A percentile compares a stretch with the other conserved stretches of the same genome.
phyloP scores from a whole-genome alignment of 768 basidiomycete species.

The Phaffia tasmanica region DNA sequence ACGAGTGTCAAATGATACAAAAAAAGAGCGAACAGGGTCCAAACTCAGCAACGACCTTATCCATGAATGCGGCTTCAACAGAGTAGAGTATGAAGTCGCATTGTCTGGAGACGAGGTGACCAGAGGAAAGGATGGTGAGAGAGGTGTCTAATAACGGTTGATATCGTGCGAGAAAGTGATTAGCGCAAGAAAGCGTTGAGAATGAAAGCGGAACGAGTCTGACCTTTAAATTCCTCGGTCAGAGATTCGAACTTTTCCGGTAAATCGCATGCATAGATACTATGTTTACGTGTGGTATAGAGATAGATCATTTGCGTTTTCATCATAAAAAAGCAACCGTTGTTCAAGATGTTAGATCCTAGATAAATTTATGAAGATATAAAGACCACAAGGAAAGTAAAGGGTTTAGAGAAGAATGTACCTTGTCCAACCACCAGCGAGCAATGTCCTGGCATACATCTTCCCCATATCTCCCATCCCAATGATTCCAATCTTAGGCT shows the following conservation, averaged over 20 bases:
- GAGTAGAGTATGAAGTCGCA: slow-evolving; percentile 92
- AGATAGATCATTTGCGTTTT: slow-evolving; percentile 16
- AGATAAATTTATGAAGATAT: neutral
- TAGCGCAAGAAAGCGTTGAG: neutral
- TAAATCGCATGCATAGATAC: slow-evolving; percentile 80
- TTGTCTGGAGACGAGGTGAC: slow-evolving; percentile 74
- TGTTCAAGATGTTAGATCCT: neutral
- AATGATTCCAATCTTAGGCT: slow-evolving; percentile 60
- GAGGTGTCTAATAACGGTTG: slow-evolving; percentile 46
- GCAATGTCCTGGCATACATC: slow-evolving; percentile 78
- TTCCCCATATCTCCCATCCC: slow-evolving; percentile 81
- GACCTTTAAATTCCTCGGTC: slow-evolving; percentile 53
- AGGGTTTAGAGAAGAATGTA: slow-evolving; percentile 36
- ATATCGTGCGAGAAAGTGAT: slow-evolving; percentile 13
- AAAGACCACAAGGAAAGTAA: neutral
- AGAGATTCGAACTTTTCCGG: slow-evolving; percentile 61
- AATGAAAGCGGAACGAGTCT: slow-evolving; percentile 9
- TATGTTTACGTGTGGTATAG: slow-evolving; percentile 35
- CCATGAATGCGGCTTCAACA: slow-evolving; percentile 82
- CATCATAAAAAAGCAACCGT: neutral
- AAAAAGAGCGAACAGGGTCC: slow-evolving; percentile 64
- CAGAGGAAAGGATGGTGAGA: slow-evolving; percentile 60
- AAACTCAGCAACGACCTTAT: slow-evolving; percentile 68
- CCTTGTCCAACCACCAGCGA: slow-evolving; percentile 76
- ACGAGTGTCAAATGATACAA: neutral